Conservation (phyloP, 139 green algal species). For the Diplosphaera chodatii region DNA sequence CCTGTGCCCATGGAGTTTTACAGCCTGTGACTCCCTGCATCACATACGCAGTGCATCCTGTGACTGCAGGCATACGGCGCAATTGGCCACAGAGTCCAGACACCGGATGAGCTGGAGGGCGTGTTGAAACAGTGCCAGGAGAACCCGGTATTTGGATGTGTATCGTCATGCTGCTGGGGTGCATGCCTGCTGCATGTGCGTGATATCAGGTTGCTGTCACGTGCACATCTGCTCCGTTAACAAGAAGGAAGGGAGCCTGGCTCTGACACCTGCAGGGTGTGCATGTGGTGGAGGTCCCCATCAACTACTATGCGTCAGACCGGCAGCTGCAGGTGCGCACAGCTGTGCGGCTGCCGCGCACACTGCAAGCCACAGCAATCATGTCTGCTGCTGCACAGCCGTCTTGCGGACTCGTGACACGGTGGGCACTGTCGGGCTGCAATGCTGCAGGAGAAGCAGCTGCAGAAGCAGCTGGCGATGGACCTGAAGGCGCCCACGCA, state of each 20-base stretch:
- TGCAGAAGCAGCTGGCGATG: constrained; percentile 2
- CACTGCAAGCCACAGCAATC: background rate
- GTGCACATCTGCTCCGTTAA: no score
- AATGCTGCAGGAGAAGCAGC: constrained; percentile 2
- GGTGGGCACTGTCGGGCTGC: no score
- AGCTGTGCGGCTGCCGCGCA: background rate
- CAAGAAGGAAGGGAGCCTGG: no score
- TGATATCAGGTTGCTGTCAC: no score
- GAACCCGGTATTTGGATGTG: no score
- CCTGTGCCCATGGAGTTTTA: no score
- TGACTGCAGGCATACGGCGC: constrained; percentile 19
- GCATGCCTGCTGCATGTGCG: no score
- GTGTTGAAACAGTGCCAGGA: constrained; percentile 17
- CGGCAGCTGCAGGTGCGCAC: constrained; percentile 7
- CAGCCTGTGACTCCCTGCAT: no score
- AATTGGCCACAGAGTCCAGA: constrained; percentile 14
- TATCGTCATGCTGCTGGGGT: no score
- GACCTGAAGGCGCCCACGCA: background rate
- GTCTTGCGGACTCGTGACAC: no score
- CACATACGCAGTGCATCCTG: no score
- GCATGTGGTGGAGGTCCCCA: constrained; percentile 22
- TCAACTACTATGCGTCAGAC: constrained; percentile 12
- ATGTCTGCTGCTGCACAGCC: no score
- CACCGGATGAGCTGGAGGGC: constrained; percentile 2
- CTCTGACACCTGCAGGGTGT: constrained; percentile 14